phyloP scores from a whole-genome alignment of 139 green algal genomes.

The Pleodorina starrii region DNA sequence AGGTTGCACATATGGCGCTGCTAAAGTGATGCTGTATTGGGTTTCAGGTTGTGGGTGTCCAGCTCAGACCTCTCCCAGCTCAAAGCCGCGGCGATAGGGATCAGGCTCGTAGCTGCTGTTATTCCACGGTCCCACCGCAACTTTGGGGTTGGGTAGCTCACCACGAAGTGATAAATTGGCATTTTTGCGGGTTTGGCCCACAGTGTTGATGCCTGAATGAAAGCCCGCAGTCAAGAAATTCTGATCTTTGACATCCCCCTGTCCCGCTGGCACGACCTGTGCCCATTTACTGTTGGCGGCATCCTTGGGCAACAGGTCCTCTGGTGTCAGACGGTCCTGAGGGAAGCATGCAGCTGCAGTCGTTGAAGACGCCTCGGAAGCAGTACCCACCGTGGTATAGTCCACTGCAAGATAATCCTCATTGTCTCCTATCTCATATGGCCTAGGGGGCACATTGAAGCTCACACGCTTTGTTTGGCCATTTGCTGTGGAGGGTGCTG shows the following conservation, averaged over 20 bases:
- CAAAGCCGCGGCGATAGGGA: not conserved
- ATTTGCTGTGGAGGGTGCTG: too few species aligned
- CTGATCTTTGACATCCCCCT: not conserved
- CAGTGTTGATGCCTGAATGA: not conserved
- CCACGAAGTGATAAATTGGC: not conserved
- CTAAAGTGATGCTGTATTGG: too few species aligned
- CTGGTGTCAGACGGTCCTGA: not conserved
- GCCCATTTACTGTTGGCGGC: not conserved
- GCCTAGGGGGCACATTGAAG: too few species aligned
- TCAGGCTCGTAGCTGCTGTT: not conserved
- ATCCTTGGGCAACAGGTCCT: not conserved
- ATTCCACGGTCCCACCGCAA: not conserved
- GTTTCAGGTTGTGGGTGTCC: too few species aligned
- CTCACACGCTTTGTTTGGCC: too few species aligned
- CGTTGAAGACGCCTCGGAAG: not conserved
- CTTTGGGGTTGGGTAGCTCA: not conserved
- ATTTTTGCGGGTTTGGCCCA: not conserved
- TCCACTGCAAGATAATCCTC: not conserved
- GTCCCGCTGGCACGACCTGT: not conserved
- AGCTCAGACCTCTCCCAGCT: too few species aligned
- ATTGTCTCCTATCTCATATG: too few species aligned
- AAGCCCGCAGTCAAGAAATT: not conserved
- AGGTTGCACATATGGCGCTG: too few species aligned
- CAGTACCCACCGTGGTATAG: not conserved
- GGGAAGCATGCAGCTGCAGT: too few species aligned